A percentile compares a stretch with the other conserved stretches of the same genome.
Conservation (phyloP, 441 rosid species). For the Mallotus repandus region DNA sequence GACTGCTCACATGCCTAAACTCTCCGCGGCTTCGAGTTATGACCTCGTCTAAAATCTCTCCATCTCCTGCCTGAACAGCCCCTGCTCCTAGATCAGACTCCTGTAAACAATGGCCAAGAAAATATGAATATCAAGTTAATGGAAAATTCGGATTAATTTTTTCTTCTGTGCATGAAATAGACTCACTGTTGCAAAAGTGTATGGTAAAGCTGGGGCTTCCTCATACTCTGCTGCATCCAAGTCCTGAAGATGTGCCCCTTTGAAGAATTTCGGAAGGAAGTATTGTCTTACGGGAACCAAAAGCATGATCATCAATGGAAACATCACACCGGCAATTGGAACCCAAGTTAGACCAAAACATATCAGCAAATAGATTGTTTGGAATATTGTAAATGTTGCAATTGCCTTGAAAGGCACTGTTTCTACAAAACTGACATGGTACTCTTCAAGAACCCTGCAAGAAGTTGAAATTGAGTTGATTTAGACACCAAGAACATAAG, state of each 20-base stretch:
- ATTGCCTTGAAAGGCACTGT: constrained; percentile 89
- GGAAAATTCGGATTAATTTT: neutral
- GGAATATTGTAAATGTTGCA: constrained; percentile 70
- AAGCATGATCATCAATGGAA: constrained; percentile 92
- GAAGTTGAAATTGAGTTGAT: neutral
- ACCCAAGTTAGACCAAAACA: constrained; percentile 95
- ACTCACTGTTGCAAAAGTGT: constrained; percentile 63
- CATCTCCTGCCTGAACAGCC: constrained; percentile 60
- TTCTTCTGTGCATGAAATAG: neutral
- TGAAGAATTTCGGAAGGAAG: constrained; percentile 77
- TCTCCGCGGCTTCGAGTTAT: constrained; percentile 93
- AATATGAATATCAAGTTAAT: neutral
- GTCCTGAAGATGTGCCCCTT: constrained; percentile 80
- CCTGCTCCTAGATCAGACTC: constrained; percentile 71
- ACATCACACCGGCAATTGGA: constrained; percentile 89
- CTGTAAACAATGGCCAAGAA: constrained; percentile 27
- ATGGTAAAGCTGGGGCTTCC: constrained; percentile 89
- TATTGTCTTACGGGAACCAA: constrained; percentile 85
- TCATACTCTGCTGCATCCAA: constrained; percentile 89
- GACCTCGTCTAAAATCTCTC: constrained; percentile 74
- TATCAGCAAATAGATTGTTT: constrained; percentile 58
- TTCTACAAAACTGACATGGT: constrained; percentile 85
- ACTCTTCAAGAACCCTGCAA: constrained; percentile 87
- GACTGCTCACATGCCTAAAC: constrained; percentile 74
- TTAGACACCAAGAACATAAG: neutral